These are phyloP conservation scores for Beta corolliflora DNA, from an alignment of 179 eudicot genomes.

Conservation along the genomic window DNA sequence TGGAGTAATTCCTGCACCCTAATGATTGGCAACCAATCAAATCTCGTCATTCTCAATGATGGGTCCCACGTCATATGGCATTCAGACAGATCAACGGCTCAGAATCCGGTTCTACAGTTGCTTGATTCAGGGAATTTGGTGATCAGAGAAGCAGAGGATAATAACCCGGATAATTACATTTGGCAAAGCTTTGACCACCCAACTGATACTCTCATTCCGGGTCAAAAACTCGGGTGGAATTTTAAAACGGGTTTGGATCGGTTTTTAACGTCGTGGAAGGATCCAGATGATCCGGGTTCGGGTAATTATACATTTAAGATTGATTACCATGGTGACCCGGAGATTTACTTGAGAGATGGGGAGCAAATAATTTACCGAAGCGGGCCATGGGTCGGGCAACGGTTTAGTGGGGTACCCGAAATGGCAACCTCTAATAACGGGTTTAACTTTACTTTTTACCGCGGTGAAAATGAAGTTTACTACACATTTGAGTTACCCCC, in stretches of 20 bases:
- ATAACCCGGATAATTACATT: slow-evolving; percentile 16
- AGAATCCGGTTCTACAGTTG: slow-evolving; percentile 40
- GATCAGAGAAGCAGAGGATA: slow-evolving; percentile 33
- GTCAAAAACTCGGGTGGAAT: slow-evolving; percentile 46
- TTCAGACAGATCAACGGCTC: slow-evolving; percentile 14
- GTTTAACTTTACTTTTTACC: slow-evolving; percentile 37
- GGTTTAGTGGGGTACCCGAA: slow-evolving; percentile 86
- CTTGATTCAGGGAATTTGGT: slow-evolving; percentile 54
- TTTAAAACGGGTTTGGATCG: slow-evolving; percentile 31
- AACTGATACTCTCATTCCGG: slow-evolving; percentile 47
- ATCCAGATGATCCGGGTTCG: slow-evolving; percentile 43
- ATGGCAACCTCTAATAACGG: slow-evolving; percentile 39
- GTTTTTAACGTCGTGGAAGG: slow-evolving; percentile 46
- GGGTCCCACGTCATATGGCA: slow-evolving; percentile 23
- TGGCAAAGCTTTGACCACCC: slow-evolving; percentile 61
- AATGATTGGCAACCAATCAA: slow-evolving; percentile 23
- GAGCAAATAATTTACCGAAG: slow-evolving; percentile 37
- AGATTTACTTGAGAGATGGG: slow-evolving; percentile 31
- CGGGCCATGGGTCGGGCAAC: slow-evolving; percentile 87
- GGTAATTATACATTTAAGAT: slow-evolving; percentile 52
- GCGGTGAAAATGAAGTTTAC: slow-evolving; percentile 29
- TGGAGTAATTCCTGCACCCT: slow-evolving; percentile 19
- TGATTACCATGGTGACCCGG: slow-evolving; percentile 62
- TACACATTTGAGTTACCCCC: slow-evolving; percentile 41
- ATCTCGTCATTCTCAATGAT: slow-evolving; percentile 26